Conservation (phyloP, 1,284 basidiomycete genomes). For the Malassezia obtusa region DNA sequence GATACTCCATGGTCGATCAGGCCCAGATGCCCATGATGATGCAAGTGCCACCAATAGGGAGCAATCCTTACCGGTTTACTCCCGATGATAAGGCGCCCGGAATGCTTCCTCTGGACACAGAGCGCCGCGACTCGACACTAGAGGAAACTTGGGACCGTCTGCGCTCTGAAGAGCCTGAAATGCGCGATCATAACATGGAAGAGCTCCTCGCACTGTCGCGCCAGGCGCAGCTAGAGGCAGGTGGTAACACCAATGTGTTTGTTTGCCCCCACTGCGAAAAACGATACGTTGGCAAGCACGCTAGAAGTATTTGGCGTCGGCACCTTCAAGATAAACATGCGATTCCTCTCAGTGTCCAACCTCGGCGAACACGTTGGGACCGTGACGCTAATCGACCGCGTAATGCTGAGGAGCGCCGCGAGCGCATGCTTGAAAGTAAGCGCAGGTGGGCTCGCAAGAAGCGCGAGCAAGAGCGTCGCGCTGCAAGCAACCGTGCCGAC, state of each 20-base stretch:
- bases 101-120: background rate
- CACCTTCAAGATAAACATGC: constrained; percentile 56
- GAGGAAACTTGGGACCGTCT: background rate
- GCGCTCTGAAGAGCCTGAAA: background rate
- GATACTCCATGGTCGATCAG: constrained; percentile 12
- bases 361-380: constrained; percentile 54
- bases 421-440: constrained; percentile 53
- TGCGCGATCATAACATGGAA: constrained; percentile 20
- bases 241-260: constrained; percentile 37
- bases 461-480: constrained; percentile 43
- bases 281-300: constrained; percentile 54
- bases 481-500: constrained; percentile 14
- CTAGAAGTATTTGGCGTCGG: constrained; percentile 54
- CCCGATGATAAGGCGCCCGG: background rate
- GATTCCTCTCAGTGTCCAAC: constrained; percentile 52
- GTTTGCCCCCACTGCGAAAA: constrained; percentile 51
- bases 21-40: constrained; percentile 13
- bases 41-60: constrained; percentile 2
- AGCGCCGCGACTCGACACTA: background rate
- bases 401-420: constrained; percentile 51
- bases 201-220: constrained; percentile 35
- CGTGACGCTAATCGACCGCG: constrained; percentile 53
- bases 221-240: constrained; percentile 25
- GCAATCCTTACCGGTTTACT: background rate
- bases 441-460: constrained; percentile 53